phyloP scores from a whole-genome alignment of 192 early-diverging fungal species.

The Diversispora eburnea region DNA sequence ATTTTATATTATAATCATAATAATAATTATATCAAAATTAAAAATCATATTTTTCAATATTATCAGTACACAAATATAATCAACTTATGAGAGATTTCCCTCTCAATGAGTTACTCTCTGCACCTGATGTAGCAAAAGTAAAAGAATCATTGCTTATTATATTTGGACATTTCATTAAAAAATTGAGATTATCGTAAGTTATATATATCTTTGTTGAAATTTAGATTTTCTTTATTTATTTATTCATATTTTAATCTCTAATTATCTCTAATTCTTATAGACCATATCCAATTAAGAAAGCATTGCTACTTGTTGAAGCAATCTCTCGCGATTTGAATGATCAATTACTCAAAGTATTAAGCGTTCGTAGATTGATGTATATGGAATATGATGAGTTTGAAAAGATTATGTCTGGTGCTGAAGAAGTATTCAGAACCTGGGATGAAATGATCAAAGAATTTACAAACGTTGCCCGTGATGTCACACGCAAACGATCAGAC shows the following conservation, averaged over 20 bases:
- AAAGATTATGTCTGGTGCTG: conserved; percentile 72
- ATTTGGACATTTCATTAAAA: conserved; percentile 96
- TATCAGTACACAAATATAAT: conserved; percentile 84
- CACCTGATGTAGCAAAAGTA: conserved; percentile 86
- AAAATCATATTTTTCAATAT: conserved; percentile 1
- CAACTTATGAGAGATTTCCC: conserved; percentile 99
- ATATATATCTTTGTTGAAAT: conserved; percentile 11
- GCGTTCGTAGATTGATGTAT: conserved; percentile 88
- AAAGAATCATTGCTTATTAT: conserved; percentile 72
- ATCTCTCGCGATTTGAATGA: conserved; percentile 95
- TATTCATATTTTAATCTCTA: not conserved
- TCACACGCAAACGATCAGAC: conserved; percentile 83
- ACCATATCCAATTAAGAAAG: conserved; percentile 86
- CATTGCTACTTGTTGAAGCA: conserved; percentile 89
- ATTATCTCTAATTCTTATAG: conserved; percentile 28
- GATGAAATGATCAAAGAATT: conserved; percentile 96
- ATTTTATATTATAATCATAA: too few relatives aligned
- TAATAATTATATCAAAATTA: too few relatives aligned
- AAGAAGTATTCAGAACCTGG: conserved; percentile 90
- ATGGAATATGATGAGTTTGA: conserved; percentile 94
- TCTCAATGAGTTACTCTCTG: conserved; percentile 91
- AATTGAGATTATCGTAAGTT: conserved; percentile 83
- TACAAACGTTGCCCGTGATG: conserved; percentile 88
- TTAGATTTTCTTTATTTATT: not conserved
- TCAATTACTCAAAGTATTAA: conserved; percentile 83